These are phyloP conservation scores for Aspergillus sparsus DNA, from an alignment of 495 filamentous ascomycete genomes.

Conservation along the genomic window DNA sequence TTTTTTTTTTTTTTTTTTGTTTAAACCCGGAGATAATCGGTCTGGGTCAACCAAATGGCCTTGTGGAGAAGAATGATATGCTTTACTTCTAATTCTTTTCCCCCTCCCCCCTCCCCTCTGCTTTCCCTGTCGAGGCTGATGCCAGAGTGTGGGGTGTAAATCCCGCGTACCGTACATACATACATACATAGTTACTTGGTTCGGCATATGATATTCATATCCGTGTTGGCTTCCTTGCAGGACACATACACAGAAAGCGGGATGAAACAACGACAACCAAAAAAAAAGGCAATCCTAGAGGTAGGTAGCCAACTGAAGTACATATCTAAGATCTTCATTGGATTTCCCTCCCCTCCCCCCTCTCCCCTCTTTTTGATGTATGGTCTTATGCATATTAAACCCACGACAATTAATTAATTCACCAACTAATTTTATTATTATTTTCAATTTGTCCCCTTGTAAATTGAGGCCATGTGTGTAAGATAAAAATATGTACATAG, in stretches of 20 bases:
- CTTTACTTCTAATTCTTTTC: neutral
- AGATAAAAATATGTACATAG: too few relatives aligned
- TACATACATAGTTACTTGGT: neutral
- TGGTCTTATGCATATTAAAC: too few relatives aligned
- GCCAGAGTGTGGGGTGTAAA: neutral
- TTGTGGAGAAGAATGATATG: slow-evolving; percentile 13
- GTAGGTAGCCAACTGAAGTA: neutral
- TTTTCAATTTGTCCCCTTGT: too few relatives aligned
- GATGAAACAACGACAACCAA: neutral
- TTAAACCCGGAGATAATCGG: neutral
- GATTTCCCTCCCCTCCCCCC: too few relatives aligned
- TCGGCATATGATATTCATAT: neutral
- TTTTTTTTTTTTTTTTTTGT: neutral
- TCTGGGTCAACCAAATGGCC: slow-evolving; percentile 4
- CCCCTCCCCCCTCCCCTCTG: too few relatives aligned
- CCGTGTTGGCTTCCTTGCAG: slow-evolving; percentile 10
- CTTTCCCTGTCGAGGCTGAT: neutral
- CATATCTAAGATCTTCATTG: neutral
- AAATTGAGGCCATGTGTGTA: too few relatives aligned
- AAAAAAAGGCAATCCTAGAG: neutral
- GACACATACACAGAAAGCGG: slow-evolving; percentile 3
- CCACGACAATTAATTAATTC: too few relatives aligned
- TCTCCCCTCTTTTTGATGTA: too few relatives aligned
- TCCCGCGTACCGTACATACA: neutral
- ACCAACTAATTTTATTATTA: too few relatives aligned